phyloP scores from a whole-genome alignment of 495 filamentous ascomycete genomes.

The Thozetella sp. region DNA sequence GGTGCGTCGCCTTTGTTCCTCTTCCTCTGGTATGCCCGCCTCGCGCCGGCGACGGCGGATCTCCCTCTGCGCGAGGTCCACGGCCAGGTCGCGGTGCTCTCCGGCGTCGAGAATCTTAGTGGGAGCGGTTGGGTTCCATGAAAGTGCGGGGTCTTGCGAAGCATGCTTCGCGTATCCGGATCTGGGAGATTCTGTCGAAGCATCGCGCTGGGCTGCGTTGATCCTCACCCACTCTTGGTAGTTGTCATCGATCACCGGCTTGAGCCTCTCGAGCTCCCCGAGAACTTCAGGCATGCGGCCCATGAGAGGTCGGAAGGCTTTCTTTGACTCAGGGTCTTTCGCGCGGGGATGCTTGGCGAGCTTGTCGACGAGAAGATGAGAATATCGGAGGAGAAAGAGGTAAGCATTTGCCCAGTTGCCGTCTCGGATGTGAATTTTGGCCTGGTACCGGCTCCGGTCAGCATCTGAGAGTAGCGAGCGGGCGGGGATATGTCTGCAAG shows the following conservation, averaged over 20 bases:
- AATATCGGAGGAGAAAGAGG: constrained; percentile 81
- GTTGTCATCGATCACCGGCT: constrained; percentile 35
- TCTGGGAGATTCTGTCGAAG: constrained; percentile 1
- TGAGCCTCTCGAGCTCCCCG: constrained; percentile 60
- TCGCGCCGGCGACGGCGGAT: constrained; percentile 67
- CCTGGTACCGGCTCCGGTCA: constrained; percentile 24
- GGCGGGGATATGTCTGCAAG: neutral
- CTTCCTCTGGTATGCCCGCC: constrained; percentile 54
- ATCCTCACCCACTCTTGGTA: constrained; percentile 34
- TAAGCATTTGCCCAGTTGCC: constrained; percentile 86
- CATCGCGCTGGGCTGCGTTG: constrained; percentile 11
- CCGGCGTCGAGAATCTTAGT: constrained; percentile 60
- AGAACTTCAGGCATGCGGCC: constrained; percentile 27
- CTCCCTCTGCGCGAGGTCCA: constrained; percentile 75
- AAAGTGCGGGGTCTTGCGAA: constrained; percentile 48
- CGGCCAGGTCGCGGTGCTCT: constrained; percentile 75
- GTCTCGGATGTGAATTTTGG: constrained; percentile 76
- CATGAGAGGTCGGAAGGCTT: constrained; percentile 16
- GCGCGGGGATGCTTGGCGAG: constrained; percentile 68
- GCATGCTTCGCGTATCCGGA: constrained; percentile 34
- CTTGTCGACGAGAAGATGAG: constrained; percentile 65
- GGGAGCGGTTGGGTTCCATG: constrained; percentile 35
- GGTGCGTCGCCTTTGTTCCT: constrained; percentile 56
- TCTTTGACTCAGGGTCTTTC: constrained; percentile 44
- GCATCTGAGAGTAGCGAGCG: constrained; percentile 3